Evolutionary conservation across 257 asterid genomes (phyloP), one percentile per base, ranked within the genome.

Genomic region (Nicotiana noctiflora): DNA sequence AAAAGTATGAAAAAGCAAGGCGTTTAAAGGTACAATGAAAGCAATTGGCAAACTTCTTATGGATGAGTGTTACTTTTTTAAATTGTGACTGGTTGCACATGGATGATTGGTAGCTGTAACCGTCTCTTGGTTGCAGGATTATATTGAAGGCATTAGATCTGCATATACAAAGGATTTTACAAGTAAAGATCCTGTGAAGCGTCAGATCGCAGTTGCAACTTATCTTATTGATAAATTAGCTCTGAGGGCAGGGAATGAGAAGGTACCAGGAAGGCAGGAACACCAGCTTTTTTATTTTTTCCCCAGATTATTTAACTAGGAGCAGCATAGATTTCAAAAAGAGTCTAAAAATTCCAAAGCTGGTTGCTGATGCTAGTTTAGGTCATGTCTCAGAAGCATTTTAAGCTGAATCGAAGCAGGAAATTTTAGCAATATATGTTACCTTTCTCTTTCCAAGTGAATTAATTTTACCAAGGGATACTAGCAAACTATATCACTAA

Each of bases 181-280:
- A 1, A 92, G 90, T 84, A 91, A 88, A 72, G 99, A 95, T 90
- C 84, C 89, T 61, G 87, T 90, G 37, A 95, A 87, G 93, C 90
- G 90, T 85, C 99, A 95, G 90, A 87, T 95, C 89, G 97, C 98
- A 32, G 99, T 95, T 82, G 99, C 99, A 23, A 95, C 99, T 78
- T 95, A 95, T 85, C 99, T 95, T 85, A 95, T 95, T 75, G 99
- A 95, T 88, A 93, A 95, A 87, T 86, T 95, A 84, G 99, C 99
- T 84, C 96, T 95, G 79, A 95, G 99, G 93, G 99, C 99, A 31
- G 99, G 99, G 89, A 95, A 95, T 85, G 99, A 95, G 89, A 95
- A 95, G 98, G 99, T 94, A 90, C 76, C 49, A 78, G 74, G 64
- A 63, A 67, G 89, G 76, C 49, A 78, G 68, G 64, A 63, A 60